A percentile compares a stretch with the other conserved stretches of the same genome.
Evolutionary conservation across 2,329 filamentous ascomycete genomes (phyloP).

Genomic region (Dryadomyces quercivorus): DNA sequence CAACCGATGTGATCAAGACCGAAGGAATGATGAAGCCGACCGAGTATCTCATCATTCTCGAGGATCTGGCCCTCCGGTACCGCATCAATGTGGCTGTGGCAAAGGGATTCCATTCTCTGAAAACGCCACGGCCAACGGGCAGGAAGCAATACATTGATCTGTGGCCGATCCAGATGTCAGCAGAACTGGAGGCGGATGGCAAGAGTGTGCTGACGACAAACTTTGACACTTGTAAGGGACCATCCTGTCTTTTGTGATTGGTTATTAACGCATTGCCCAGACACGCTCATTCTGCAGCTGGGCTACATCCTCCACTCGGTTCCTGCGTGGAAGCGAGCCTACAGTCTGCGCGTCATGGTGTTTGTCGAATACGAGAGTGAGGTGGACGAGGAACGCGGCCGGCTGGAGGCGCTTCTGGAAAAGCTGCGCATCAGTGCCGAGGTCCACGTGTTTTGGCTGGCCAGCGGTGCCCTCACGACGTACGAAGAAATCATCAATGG

Average conservation of each 20-base stretch:
- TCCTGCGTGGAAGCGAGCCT: slow-evolving; percentile 64
- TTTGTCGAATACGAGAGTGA: slow-evolving; percentile 86
- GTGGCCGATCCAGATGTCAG: slow-evolving; percentile 91
- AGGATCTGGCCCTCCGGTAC: slow-evolving; percentile 65
- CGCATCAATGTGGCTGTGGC: slow-evolving; percentile 78
- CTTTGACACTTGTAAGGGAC: slow-evolving; percentile 67
- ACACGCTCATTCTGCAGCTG: slow-evolving; percentile 72
- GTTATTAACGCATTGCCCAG: slow-evolving; percentile 18
- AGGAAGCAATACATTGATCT: slow-evolving; percentile 76
- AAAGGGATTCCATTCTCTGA: slow-evolving; percentile 65
- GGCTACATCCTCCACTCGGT: slow-evolving; percentile 78
- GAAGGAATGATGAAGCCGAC: slow-evolving; percentile 57
- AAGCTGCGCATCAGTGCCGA: slow-evolving; percentile 74
- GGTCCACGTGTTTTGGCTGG: slow-evolving; percentile 70
- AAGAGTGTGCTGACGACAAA: slow-evolving; percentile 69
- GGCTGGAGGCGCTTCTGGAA: slow-evolving; percentile 62
- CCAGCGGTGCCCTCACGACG: slow-evolving; percentile 56
- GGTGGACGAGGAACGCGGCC: slow-evolving; percentile 62
- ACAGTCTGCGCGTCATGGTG: slow-evolving; percentile 63
- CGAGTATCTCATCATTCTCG: slow-evolving; percentile 71
- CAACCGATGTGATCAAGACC: slow-evolving; percentile 56
- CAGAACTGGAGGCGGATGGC: slow-evolving; percentile 57
- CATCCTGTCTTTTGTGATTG: too few species aligned
- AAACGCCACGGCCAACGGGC: slow-evolving; percentile 52
- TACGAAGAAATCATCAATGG: slow-evolving; percentile 76